phyloP scores from a whole-genome alignment of 352 stramenopile species.

The Globisporangium yorkense region DNA sequence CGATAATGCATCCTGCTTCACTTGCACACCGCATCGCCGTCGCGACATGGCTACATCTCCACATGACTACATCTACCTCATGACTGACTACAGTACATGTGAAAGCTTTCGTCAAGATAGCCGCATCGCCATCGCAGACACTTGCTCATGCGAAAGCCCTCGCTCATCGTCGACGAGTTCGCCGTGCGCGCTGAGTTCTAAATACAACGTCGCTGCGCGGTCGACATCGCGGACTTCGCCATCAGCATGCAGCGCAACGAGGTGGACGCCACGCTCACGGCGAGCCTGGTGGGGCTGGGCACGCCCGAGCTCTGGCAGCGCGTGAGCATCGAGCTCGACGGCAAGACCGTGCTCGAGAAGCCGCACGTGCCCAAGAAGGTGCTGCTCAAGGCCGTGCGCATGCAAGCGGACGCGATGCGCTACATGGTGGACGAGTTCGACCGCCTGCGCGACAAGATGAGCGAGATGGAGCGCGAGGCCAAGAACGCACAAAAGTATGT shows the following conservation, averaged over 20 bases:
- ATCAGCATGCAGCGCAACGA: slow-evolving; percentile 75
- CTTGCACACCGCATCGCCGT: background rate
- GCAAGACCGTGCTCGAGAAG: slow-evolving; percentile 72
- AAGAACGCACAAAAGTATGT: slow-evolving; percentile 75
- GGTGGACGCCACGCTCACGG: slow-evolving; percentile 54
- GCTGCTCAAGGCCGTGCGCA: slow-evolving; percentile 71
- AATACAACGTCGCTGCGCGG: too few relatives aligned
- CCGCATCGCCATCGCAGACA: too few relatives aligned
- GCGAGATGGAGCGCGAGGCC: slow-evolving; percentile 68
- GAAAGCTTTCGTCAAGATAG: too few relatives aligned
- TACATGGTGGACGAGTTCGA: slow-evolving; percentile 84
- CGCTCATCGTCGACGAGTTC: too few relatives aligned
- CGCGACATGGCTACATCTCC: background rate
- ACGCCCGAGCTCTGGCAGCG: slow-evolving; percentile 77
- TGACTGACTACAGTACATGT: too few relatives aligned
- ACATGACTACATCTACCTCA: background rate
- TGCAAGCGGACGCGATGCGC: slow-evolving; percentile 81
- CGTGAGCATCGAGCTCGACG: slow-evolving; percentile 72
- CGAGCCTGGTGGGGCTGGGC: slow-evolving; percentile 48
- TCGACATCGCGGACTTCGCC: background rate
- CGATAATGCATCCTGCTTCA: background rate
- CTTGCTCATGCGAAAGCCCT: too few relatives aligned
- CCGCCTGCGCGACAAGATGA: slow-evolving; percentile 66
- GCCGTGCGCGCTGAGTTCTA: too few relatives aligned
- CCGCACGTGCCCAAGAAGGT: slow-evolving; percentile 81